Base-by-base conservation (phyloP, 331 rosid species). In the Pyrus hybrid region DNA sequence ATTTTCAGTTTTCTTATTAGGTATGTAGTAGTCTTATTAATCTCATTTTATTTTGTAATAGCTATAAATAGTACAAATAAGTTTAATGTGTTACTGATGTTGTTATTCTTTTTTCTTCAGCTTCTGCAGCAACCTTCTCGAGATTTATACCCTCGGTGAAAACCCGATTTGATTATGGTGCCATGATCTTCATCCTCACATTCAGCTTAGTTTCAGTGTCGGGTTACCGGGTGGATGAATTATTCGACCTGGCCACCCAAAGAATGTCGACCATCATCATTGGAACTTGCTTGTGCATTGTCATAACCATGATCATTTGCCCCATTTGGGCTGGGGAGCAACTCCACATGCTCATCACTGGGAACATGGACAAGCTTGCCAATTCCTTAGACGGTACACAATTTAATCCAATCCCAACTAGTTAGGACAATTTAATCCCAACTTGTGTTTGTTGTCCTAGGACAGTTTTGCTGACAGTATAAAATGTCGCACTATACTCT, bases 291-390 rank as follows among this genome's bases (percentile, higher is more conserved):
- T 73, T 94, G 57, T 91, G 97, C 77, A 72, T 88, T 10, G 54
- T 85, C 2, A 81, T 89, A 2, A 90, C 87, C 85, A 51, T 84
- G 18, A 63, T 76, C 22, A 56, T 94, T 80, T 70, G 85, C 29
- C 99, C 99, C 74, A 63, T 91, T 14, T 94, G 97, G 99, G 97
- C 99, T 45, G 97, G 99, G 76, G 69, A 73, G 43, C 92, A 94
- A 69, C 99, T 92, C 61, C 45, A 72, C 70, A 47, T 21, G 77
- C 83, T 89, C n/a, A 77, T 75, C 72, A 80, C 82, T 11, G 47
- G 76, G 3, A 92, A 94, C 78, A 81, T 94, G 76, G 96, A 94
- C 85, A 94, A 90, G 49, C 83, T 92, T 4, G 90, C 94, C 21
- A 70, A 80, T 70, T 89, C 97, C 70, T 63, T 94, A 18, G 85